Percentiles rank a stretch among this genome's conserved stretches.
phyloP scores from a whole-genome alignment of 2,329 filamentous ascomycete species.

The Scedosporium aurantiacum region DNA sequence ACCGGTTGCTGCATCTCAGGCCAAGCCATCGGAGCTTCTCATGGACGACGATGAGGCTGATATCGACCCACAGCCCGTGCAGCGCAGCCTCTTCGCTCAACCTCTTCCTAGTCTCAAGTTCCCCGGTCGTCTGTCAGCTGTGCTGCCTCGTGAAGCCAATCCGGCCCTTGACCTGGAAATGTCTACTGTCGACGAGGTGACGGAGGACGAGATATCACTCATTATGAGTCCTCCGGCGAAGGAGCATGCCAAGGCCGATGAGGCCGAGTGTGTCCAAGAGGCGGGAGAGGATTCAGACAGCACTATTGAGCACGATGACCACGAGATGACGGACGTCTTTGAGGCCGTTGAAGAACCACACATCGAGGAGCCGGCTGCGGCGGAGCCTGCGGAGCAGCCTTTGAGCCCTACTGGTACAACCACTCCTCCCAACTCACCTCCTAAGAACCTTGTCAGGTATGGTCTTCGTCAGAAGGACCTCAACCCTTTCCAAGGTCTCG shows the following conservation, averaged over 20 bases:
- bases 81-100: constrained; percentile 16
- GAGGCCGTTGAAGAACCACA: neutral
- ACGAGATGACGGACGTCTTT: constrained; percentile 7
- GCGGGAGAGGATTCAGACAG: constrained; percentile 12
- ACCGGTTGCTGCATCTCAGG: constrained; percentile 12
- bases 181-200: constrained; percentile 10
- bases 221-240: constrained; percentile 10
- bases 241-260: constrained; percentile 9
- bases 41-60: constrained; percentile 20
- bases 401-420: constrained; percentile 9
- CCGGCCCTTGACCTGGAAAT: constrained; percentile 18
- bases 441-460: constrained; percentile 11
- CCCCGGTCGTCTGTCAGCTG: constrained; percentile 33
- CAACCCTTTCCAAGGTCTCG: constrained; percentile 21
- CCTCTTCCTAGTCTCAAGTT: constrained; percentile 27
- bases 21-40: constrained; percentile 22
- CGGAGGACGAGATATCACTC: constrained; percentile 4
- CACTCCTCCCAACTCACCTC: constrained; percentile 18
- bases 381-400: neutral
- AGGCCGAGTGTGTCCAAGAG: constrained; percentile 1
- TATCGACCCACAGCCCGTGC: constrained; percentile 15
- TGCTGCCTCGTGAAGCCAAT: constrained; percentile 31
- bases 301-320: constrained; percentile 11
- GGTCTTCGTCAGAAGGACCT: constrained; percentile 36
- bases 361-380: neutral